Evolutionary conservation across 2,329 filamentous ascomycete species (phyloP).

Genomic region (Fragosphaeria purpurea): DNA sequence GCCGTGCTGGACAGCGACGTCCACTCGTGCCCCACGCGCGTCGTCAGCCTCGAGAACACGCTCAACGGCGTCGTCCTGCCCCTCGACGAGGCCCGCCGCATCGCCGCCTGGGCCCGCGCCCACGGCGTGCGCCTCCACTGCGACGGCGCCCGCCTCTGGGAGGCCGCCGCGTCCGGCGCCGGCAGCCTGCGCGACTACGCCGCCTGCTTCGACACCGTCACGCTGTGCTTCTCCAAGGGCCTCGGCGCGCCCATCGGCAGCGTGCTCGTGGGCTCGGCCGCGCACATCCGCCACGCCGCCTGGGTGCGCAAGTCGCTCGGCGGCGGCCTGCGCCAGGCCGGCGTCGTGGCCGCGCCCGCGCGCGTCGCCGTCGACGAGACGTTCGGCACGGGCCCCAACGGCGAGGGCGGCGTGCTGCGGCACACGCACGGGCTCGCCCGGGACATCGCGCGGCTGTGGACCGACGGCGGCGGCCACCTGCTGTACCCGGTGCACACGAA

Average conservation of each 20-base stretch:
- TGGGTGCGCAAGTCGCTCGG: constrained; percentile 75
- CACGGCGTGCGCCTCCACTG: constrained; percentile 36
- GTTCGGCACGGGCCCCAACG: constrained; percentile 49
- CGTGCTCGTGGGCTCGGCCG: constrained; percentile 33
- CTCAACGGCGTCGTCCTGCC: constrained; percentile 72
- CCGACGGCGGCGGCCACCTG: constrained; percentile 56
- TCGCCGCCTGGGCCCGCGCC: constrained; percentile 57
- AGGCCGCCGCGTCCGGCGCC: constrained; percentile 34
- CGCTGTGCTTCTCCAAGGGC: constrained; percentile 44
- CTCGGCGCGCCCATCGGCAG: constrained; percentile 43
- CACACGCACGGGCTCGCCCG: constrained; percentile 53
- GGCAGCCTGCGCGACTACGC: constrained; percentile 32
- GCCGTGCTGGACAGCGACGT: constrained; percentile 59
- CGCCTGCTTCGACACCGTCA: constrained; percentile 46
- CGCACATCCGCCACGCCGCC: constrained; percentile 54
- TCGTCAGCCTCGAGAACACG: constrained; percentile 82
- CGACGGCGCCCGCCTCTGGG: constrained; percentile 43
- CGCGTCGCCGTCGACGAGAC: constrained; percentile 71
- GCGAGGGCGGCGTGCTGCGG: constrained; percentile 51
- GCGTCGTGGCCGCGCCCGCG: constrained; percentile 60
- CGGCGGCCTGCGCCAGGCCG: constrained; percentile 66
- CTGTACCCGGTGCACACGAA: constrained; percentile 72
- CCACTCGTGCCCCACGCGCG: constrained; percentile 67
- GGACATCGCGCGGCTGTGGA: constrained; percentile 54
- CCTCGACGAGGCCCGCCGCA: constrained; percentile 57